Percentiles rank a stretch among this genome's conserved stretches.
Conservation (phyloP, 1,139 yeast species). For the Hemisphaericaspora subhashii region DNA sequence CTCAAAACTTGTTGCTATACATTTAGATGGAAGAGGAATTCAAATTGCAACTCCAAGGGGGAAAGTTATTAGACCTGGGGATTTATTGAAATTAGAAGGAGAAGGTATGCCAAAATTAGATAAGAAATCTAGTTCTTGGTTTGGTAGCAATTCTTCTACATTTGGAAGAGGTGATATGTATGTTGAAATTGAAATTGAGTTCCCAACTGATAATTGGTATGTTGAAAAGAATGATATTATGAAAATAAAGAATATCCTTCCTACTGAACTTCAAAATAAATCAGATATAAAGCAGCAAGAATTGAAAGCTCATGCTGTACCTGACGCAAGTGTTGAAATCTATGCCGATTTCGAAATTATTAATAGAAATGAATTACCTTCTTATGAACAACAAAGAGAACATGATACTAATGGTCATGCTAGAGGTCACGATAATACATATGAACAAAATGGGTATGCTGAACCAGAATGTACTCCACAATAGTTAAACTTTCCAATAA, state of each 20-base stretch:
- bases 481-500: no score
- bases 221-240: slow-evolving; percentile 61
- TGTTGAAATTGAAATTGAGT: slow-evolving; percentile 68
- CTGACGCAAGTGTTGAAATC: slow-evolving; percentile 42
- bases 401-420: slow-evolving; percentile 13
- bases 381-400: slow-evolving; percentile 29
- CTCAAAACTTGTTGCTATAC: slow-evolving; percentile 63
- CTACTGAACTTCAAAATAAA: slow-evolving; percentile 35
- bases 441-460: slow-evolving; percentile 15
- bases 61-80: slow-evolving; percentile 79
- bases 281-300: slow-evolving; percentile 23
- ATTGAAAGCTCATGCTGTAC: slow-evolving; percentile 25
- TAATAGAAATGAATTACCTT: slow-evolving; percentile 32
- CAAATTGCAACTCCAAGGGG: slow-evolving; percentile 66
- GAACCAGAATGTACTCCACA: slow-evolving; percentile 41
- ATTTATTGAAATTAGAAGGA: slow-evolving; percentile 59
- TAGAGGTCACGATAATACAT: no score
- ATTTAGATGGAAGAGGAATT: slow-evolving; percentile 79
- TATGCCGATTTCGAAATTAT: slow-evolving; percentile 42
- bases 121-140: slow-evolving; percentile 34
- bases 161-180: slow-evolving; percentile 68
- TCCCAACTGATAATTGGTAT: slow-evolving; percentile 84
- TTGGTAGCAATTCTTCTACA: slow-evolving; percentile 19
- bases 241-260: slow-evolving; percentile 56
- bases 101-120: slow-evolving; percentile 83